These are phyloP conservation scores for Dioscorea zingiberensis DNA, from an alignment of 106 monocot species.

Conservation along the genomic window DNA sequence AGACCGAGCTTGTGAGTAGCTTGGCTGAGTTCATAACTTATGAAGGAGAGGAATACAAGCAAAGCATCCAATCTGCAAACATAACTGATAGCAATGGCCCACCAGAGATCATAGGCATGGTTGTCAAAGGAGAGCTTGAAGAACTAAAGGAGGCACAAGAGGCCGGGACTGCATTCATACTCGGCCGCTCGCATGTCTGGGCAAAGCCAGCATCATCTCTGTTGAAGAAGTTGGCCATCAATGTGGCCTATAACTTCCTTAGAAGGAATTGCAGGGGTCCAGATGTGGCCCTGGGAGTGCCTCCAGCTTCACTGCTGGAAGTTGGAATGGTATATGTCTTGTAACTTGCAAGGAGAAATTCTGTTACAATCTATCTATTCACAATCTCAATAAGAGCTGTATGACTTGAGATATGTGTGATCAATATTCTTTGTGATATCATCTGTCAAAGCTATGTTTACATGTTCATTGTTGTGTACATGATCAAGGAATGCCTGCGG, in stretches of 20 bases:
- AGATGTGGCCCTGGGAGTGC: constrained; percentile 51
- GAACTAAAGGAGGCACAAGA: constrained; percentile 39
- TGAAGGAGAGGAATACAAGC: constrained; percentile 7
- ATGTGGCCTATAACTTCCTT: constrained; percentile 50
- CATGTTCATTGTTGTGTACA: no score
- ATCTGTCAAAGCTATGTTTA: no score
- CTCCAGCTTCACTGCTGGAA: constrained; percentile 53
- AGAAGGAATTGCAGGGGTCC: constrained; percentile 54
- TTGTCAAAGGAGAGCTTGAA: constrained; percentile 37
- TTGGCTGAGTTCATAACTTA: constrained; percentile 40
- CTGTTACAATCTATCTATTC: no score
- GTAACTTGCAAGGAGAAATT: background rate
- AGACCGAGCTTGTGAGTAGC: constrained; percentile 41
- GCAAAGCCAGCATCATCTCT: constrained; percentile 46
- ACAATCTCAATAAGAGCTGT: no score
- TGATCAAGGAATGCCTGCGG: no score
- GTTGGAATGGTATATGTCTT: constrained; percentile 65
- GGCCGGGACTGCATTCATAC: constrained; percentile 58
- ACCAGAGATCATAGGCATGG: constrained; percentile 1
- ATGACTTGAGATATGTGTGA: no score
- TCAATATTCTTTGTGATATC: no score
- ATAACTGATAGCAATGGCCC: background rate
- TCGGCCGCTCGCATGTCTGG: constrained; percentile 56
- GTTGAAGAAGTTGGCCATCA: constrained; percentile 40
- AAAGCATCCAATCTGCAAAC: constrained; percentile 11